phyloP scores from a whole-genome alignment of 768 basidiomycete species.

The Thelephora ganbajun region DNA sequence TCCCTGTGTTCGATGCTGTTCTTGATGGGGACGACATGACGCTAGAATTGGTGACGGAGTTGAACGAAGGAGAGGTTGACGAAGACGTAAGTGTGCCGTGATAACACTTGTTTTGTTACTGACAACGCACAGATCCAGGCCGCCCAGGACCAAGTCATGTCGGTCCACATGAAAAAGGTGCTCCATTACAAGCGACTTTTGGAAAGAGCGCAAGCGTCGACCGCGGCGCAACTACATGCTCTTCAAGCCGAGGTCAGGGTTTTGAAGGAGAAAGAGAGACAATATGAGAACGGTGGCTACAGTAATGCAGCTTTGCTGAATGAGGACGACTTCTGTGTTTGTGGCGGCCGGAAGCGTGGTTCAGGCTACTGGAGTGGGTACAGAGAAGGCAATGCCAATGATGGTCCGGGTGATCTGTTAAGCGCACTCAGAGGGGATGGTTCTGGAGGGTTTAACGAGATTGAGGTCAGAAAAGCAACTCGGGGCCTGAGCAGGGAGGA shows the following conservation, averaged over 20 bases:
- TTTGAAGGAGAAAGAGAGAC: constrained; percentile 32
- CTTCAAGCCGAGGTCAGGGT: constrained; percentile 69
- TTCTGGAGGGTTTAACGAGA: constrained; percentile 51
- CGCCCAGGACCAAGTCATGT: constrained; percentile 25
- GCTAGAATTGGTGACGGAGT: constrained; percentile 58
- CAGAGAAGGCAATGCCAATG: constrained; percentile 31
- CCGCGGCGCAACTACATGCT: constrained; percentile 74
- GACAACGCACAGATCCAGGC: constrained; percentile 25
- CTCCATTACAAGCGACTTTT: constrained; percentile 67
- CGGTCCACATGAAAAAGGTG: constrained; percentile 39
- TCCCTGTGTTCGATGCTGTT: constrained; percentile 8
- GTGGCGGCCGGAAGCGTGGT: constrained; percentile 46
- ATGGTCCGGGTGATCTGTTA: constrained; percentile 33
- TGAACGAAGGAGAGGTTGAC: constrained; percentile 61
- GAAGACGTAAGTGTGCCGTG: constrained; percentile 38
- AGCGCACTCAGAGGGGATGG: constrained; percentile 32
- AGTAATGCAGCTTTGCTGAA: constrained; percentile 8
- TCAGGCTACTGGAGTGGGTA: constrained; percentile 63
- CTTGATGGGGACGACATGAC: constrained; percentile 49
- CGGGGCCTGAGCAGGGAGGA: constrained; percentile 51
- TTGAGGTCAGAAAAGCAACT: constrained; percentile 50
- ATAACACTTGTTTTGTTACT: neutral
- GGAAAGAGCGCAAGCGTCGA: constrained; percentile 65
- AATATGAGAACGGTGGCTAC: constrained; percentile 13
- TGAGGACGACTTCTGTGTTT: constrained; percentile 25